A percentile compares a stretch with the other conserved stretches of the same genome.
phyloP scores from a whole-genome alignment of 1,284 basidiomycete species.

The Cutaneotrichosporon spelunceum region DNA sequence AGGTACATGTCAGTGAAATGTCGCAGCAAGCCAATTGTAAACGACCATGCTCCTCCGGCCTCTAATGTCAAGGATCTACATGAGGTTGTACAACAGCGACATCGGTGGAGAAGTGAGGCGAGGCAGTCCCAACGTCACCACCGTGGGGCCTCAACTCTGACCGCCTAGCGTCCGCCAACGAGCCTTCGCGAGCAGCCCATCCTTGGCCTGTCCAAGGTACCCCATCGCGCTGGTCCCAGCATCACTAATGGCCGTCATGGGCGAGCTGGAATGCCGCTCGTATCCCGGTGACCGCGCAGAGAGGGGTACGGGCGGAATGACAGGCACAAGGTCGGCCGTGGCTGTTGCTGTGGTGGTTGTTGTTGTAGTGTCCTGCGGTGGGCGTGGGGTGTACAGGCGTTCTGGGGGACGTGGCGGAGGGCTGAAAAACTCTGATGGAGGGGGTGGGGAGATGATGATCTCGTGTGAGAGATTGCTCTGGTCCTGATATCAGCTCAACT shows the following conservation, averaged over 20 bases:
- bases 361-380: slow-evolving; percentile 14
- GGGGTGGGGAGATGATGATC: slow-evolving; percentile 44
- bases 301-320: not conserved
- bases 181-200: slow-evolving; percentile 16
- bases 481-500: slow-evolving; percentile 23
- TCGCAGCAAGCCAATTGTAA: too few species aligned
- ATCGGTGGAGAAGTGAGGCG: not conserved
- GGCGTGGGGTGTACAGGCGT: slow-evolving; percentile 35
- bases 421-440: slow-evolving; percentile 42
- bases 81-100: not conserved
- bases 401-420: slow-evolving; percentile 31
- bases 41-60: not conserved
- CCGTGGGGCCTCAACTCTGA: not conserved
- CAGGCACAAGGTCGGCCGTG: slow-evolving; percentile 1
- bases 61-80: not conserved
- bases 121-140: not conserved
- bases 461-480: slow-evolving; percentile 40
- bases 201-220: slow-evolving; percentile 49
- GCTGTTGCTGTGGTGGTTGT: slow-evolving; percentile 25
- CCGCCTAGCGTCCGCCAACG: slow-evolving; percentile 2
- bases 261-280: slow-evolving; percentile 8
- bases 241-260: slow-evolving; percentile 10
- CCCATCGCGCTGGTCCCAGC: slow-evolving; percentile 28
- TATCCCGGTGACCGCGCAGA: not conserved
- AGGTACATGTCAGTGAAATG: too few species aligned